Percentiles rank a stretch among this genome's conserved stretches.
Evolutionary conservation across 73 alveolate genomes (phyloP).

Genomic region (Breviolum minutum): DNA sequence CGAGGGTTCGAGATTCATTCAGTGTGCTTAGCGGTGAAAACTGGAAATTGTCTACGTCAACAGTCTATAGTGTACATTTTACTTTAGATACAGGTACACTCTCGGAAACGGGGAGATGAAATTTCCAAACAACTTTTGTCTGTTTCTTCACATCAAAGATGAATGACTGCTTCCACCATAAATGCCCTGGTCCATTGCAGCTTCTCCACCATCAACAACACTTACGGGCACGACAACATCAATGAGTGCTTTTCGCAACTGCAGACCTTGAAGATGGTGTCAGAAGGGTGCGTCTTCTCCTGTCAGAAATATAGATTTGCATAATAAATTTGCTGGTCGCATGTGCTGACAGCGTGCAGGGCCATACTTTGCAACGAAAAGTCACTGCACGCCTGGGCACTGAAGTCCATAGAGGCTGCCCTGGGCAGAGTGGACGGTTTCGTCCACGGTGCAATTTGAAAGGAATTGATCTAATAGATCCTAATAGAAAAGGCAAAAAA

Average conservation of each 20-base stretch:
- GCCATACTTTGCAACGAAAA: neutral
- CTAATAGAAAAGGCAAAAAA: neutral
- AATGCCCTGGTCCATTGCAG: too few relatives aligned
- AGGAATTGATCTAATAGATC: neutral
- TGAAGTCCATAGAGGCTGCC: conserved; percentile 82
- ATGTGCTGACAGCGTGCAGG: neutral
- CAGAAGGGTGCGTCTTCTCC: conserved; percentile 72
- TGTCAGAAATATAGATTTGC: neutral
- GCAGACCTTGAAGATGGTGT: conserved; percentile 69
- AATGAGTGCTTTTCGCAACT: too few relatives aligned
- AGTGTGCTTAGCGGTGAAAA: neutral
- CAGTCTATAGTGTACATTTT: too few relatives aligned
- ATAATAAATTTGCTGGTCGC: too few relatives aligned
- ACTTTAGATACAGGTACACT: neutral
- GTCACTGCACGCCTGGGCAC: conserved; percentile 27
- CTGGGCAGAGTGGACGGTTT: neutral
- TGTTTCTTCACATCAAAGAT: too few relatives aligned
- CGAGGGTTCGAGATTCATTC: neutral
- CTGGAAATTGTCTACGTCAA: neutral
- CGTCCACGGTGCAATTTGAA: neutral
- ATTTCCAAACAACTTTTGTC: too few relatives aligned
- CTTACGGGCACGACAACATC: too few relatives aligned
- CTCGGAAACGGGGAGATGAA: too few relatives aligned
- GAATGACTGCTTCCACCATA: too few relatives aligned
- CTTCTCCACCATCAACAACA: too few relatives aligned